These are phyloP conservation scores for Spathaspora arborariae DNA, from an alignment of 805 yeast species.

Conservation along the genomic window DNA sequence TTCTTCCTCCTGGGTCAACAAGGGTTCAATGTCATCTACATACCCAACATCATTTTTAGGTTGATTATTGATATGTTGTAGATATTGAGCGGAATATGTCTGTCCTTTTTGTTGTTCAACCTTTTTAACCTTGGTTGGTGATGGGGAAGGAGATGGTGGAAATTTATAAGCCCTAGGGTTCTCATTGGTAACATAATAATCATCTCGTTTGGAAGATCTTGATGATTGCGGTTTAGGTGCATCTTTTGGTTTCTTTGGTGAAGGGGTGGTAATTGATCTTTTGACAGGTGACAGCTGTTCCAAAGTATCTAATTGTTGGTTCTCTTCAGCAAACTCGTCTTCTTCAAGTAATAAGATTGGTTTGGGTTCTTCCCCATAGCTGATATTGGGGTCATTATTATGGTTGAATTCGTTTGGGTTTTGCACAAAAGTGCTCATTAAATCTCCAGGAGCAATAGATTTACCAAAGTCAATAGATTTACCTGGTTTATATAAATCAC, in stretches of 20 bases:
- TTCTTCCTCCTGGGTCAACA: conserved; percentile 12
- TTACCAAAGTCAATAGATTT: conserved; percentile 21
- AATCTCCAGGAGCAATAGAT: conserved; percentile 34
- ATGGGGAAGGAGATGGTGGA: conserved; percentile 42
- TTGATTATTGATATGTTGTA: conserved; percentile 26
- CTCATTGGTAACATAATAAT: conserved; percentile 45
- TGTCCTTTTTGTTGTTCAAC: conserved; percentile 9
- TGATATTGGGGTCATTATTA: conserved; percentile 8
- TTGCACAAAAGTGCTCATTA: conserved; percentile 3
- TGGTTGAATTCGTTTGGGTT: conserved; percentile 7
- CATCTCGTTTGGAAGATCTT: conserved; percentile 19
- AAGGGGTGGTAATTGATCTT: conserved; percentile 2
- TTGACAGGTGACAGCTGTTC: conserved; percentile 6
- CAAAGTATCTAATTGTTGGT: conserved; percentile 3
- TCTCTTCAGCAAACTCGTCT: conserved; percentile 20
- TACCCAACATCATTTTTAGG: conserved; percentile 10
- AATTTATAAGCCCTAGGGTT: conserved; percentile 53
- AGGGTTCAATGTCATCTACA: conserved; percentile 35
- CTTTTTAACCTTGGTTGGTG: conserved; percentile 3
- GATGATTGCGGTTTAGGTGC: conserved; percentile 4
- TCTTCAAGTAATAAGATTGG: conserved; percentile 26
- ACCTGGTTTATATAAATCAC: conserved; percentile 15
- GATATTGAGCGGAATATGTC: conserved; percentile 40
- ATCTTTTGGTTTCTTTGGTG: conserved; percentile 1
- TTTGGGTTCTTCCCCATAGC: conserved; percentile 9